phyloP scores from a whole-genome alignment of 176 grass and related monocot genomes.

The Phragmites australis region DNA sequence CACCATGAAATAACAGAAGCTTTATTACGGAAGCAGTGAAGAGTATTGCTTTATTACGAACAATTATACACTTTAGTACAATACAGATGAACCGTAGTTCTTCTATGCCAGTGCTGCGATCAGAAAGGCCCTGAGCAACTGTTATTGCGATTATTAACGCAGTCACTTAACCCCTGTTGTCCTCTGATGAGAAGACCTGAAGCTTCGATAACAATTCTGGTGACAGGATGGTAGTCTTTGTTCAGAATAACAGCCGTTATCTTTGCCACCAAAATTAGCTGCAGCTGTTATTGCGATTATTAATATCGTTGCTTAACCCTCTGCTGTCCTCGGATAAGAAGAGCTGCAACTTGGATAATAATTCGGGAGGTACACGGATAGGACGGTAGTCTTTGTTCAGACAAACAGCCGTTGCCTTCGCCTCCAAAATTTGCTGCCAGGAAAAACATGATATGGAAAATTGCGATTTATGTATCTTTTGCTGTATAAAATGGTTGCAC shows the following conservation, averaged over 20 bases:
- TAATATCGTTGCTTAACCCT: too few relatives aligned
- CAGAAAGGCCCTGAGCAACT: not conserved
- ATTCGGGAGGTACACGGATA: slow-evolving; percentile 68
- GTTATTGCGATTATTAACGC: not conserved
- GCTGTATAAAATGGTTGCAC: not conserved
- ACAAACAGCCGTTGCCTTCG: slow-evolving; percentile 62
- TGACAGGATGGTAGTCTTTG: too few relatives aligned
- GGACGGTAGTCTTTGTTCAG: slow-evolving; percentile 70
- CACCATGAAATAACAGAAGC: not conserved
- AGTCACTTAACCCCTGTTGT: not conserved
- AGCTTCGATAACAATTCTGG: slow-evolving; percentile 60
- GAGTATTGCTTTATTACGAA: not conserved
- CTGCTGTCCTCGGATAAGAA: too few relatives aligned
- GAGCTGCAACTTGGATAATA: too few relatives aligned
- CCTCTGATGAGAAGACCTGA: slow-evolving; percentile 45
- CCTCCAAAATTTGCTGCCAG: slow-evolving; percentile 74
- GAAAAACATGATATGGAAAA: slow-evolving; percentile 5
- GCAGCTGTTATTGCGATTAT: too few relatives aligned
- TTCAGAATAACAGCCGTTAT: too few relatives aligned
- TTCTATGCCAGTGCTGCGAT: not conserved
- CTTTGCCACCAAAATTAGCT: too few relatives aligned
- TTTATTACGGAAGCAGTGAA: not conserved
- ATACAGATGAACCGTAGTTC: not conserved
- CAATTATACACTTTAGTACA: too few relatives aligned
- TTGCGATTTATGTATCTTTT: not conserved